Conservation (phyloP, 495 filamentous ascomycete genomes). For the Choiromyces venosus region DNA sequence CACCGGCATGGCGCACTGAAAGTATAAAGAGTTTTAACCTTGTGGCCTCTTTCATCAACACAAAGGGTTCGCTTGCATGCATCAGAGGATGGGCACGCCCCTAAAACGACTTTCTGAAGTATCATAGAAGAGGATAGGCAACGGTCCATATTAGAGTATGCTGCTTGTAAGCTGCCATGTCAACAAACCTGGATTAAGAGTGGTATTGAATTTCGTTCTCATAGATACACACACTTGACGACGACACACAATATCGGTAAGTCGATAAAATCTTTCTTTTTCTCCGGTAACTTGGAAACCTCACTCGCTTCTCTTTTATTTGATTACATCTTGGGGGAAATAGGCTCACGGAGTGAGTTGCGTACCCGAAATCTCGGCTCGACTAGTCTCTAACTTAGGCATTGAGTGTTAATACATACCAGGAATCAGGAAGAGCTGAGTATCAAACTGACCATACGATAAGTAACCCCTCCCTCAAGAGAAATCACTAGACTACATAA, state of each 20-base stretch:
- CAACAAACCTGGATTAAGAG: neutral
- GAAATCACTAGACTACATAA: neutral
- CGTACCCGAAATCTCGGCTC: neutral
- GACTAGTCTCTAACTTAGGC: too few species aligned
- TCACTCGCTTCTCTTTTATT: neutral
- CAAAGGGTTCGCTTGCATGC: too few species aligned
- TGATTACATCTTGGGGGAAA: neutral
- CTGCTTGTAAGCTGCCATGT: neutral
- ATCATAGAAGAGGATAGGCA: too few species aligned
- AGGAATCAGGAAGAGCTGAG: neutral
- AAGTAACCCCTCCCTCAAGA: neutral
- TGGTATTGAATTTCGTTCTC: neutral
- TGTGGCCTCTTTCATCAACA: too few species aligned
- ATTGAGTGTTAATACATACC: too few species aligned
- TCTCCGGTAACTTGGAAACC: neutral
- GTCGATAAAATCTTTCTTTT: neutral
- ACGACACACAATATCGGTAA: neutral
- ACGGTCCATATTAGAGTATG: neutral
- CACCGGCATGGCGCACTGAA: too few species aligned
- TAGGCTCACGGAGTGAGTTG: too few species aligned
- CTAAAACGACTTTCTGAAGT: too few species aligned
- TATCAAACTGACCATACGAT: neutral
- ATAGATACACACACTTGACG: neutral
- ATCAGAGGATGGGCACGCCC: too few species aligned
- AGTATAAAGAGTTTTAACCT: neutral